Percentiles rank a stretch among this genome's conserved stretches.
phyloP scores from a whole-genome alignment of 2,329 filamentous ascomycete species.

The Periconia sp. region DNA sequence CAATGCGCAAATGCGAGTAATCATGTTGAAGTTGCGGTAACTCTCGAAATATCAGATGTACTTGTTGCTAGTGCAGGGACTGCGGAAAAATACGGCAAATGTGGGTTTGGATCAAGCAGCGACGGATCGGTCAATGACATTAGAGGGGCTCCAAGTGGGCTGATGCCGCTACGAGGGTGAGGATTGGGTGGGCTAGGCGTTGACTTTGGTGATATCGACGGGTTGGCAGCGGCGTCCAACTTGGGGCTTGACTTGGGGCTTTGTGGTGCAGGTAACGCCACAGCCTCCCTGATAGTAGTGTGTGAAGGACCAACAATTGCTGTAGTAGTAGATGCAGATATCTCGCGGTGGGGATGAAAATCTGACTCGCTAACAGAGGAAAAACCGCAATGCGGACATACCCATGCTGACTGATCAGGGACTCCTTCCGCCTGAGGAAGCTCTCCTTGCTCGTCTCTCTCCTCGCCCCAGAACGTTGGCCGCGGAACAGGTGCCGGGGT shows the following conservation, averaged over 20 bases:
- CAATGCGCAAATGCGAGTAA: conserved; percentile 8
- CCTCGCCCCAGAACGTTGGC: conserved; percentile 70
- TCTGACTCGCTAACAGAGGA: conserved; percentile 38
- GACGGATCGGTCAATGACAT: conserved; percentile 36
- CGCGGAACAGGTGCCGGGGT: conserved; percentile 82
- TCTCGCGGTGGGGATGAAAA: conserved; percentile 30
- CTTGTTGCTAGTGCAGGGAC: conserved; percentile 17
- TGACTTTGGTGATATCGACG: too few relatives aligned
- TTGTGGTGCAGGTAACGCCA: not conserved
- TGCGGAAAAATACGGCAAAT: too few relatives aligned
- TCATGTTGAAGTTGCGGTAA: conserved; percentile 17
- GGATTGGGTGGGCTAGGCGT: conserved; percentile 7
- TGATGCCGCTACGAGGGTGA: conserved; percentile 24
- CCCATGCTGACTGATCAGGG: conserved; percentile 88
- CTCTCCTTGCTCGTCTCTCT: conserved; percentile 61
- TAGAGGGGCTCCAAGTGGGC: conserved; percentile 31
- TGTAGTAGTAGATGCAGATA: conserved; percentile 26
- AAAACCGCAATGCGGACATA: conserved; percentile 66
- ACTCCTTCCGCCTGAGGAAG: conserved; percentile 82
- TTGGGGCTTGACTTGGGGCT: not conserved
- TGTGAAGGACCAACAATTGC: conserved; percentile 20
- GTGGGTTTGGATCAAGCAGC: conserved; percentile 13
- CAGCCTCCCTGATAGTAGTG: conserved; percentile 1
- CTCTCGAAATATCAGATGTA: conserved; percentile 10
- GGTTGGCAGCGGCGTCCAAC: not conserved